Evolutionary conservation across 768 basidiomycete species (phyloP).

Genomic region (Xerocomus spinulosus): DNA sequence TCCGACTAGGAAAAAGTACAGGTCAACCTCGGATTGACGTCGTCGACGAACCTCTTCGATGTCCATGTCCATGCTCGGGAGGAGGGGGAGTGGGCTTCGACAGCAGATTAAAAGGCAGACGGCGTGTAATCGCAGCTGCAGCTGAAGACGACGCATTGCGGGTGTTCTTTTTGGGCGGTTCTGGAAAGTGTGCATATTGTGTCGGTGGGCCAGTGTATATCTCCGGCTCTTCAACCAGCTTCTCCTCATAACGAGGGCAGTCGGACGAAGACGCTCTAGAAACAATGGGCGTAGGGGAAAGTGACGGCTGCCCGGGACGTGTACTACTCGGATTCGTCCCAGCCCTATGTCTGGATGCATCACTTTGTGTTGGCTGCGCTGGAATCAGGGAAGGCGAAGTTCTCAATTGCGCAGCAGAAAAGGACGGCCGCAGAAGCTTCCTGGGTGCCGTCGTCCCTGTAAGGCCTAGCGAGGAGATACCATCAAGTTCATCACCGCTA

Average conservation of each 20-base stretch:
- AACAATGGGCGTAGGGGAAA: slow-evolving; percentile 39
- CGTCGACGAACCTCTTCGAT: slow-evolving; percentile 43
- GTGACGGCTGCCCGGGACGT: slow-evolving; percentile 40
- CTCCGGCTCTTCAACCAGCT: slow-evolving; percentile 43
- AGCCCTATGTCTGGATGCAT: slow-evolving; percentile 48
- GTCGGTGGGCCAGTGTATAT: slow-evolving; percentile 60
- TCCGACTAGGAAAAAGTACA: neutral
- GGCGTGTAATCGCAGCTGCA: slow-evolving; percentile 47
- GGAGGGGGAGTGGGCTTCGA: slow-evolving; percentile 45
- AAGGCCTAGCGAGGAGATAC: slow-evolving; percentile 41
- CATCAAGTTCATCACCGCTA: slow-evolving; percentile 51
- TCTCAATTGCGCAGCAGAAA: slow-evolving; percentile 74
- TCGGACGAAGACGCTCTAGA: slow-evolving; percentile 58
- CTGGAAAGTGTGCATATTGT: slow-evolving; percentile 69
- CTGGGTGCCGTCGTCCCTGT: slow-evolving; percentile 58
- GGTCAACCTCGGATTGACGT: slow-evolving; percentile 32
- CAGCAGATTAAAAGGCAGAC: slow-evolving; percentile 66
- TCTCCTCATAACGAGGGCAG: slow-evolving; percentile 35
- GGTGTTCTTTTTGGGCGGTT: slow-evolving; percentile 51
- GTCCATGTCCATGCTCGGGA: slow-evolving; percentile 29
- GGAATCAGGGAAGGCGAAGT: slow-evolving; percentile 40
- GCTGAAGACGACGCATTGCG: slow-evolving; percentile 39
- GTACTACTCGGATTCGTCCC: slow-evolving; percentile 60
- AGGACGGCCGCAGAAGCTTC: slow-evolving; percentile 60
- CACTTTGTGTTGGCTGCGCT: slow-evolving; percentile 38